phyloP scores from a whole-genome alignment of 2,329 filamentous ascomycete genomes.

The Parascedosporium putredinis region DNA sequence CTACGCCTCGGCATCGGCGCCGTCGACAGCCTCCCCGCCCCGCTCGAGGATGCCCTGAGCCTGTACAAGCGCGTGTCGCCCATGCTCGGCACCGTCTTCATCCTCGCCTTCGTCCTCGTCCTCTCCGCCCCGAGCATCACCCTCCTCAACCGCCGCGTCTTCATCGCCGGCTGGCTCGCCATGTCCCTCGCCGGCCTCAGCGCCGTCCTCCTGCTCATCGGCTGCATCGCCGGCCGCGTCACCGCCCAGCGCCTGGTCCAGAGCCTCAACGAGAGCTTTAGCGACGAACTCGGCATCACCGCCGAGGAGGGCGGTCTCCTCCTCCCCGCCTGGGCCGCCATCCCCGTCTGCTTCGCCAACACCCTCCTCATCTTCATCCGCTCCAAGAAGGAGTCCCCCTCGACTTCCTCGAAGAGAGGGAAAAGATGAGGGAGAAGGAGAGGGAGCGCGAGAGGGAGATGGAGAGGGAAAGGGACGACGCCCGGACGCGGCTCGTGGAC shows the following conservation, averaged over 20 bases:
- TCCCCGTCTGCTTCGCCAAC: background rate
- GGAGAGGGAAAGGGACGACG: background rate
- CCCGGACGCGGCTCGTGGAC: background rate
- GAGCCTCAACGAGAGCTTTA: background rate
- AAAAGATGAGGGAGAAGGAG: background rate
- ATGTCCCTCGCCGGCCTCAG: background rate
- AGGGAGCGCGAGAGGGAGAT: background rate
- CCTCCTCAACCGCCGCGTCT: background rate
- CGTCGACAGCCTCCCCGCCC: conserved; percentile 12
- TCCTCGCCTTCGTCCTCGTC: conserved; percentile 17
- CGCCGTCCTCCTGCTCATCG: background rate
- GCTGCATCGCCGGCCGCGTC: background rate
- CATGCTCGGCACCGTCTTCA: conserved; percentile 20
- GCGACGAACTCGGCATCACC: background rate
- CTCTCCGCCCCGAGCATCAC: conserved; percentile 10
- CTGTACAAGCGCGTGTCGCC: conserved; percentile 17
- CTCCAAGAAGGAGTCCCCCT: background rate
- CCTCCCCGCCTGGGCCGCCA: background rate
- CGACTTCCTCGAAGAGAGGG: background rate
- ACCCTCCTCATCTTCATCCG: background rate
- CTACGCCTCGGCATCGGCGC: conserved; percentile 20
- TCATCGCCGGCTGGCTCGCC: background rate
- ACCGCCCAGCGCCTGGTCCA: background rate
- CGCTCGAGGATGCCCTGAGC: conserved; percentile 16
- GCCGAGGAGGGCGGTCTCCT: background rate